Evolutionary conservation across 352 stramenopile species (phyloP).

Genomic region (Phytophthora pseudosyringae): DNA sequence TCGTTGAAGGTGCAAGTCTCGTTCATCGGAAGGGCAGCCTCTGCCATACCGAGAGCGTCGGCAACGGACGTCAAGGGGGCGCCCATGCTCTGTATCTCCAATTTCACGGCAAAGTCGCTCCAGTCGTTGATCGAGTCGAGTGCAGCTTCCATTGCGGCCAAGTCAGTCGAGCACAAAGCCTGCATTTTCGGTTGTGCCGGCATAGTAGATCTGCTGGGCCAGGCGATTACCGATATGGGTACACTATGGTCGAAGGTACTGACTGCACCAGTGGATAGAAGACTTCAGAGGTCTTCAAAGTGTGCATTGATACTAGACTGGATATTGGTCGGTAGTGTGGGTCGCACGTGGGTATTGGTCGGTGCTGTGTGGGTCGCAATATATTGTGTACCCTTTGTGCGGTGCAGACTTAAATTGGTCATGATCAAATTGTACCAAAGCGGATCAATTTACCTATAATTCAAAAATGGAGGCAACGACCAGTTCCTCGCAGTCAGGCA

Average conservation of each 20-base stretch:
- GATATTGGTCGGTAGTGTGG: no score
- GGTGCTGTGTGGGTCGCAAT: no score
- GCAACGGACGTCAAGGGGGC: background rate
- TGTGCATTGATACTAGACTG: no score
- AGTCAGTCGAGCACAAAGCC: background rate
- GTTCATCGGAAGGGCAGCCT: background rate
- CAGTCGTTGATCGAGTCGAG: background rate
- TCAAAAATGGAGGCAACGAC: no score
- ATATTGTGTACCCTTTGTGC: no score
- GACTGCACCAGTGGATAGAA: conserved; percentile 7
- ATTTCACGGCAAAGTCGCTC: background rate
- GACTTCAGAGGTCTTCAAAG: background rate
- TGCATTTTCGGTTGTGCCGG: conserved; percentile 16
- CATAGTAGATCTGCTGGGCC: conserved; percentile 16
- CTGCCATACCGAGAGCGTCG: background rate
- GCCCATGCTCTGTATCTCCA: background rate
- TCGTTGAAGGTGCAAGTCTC: no score
- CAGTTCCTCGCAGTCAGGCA: no score
- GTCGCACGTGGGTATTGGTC: no score
- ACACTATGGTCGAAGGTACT: conserved; percentile 3
- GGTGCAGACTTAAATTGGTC: no score
- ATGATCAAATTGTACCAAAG: no score
- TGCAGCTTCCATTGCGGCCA: background rate
- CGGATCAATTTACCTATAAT: no score
- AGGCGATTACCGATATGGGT: conserved; percentile 3